These are phyloP conservation scores for Pseudogymnoascus sp. DNA, from an alignment of 2,329 filamentous ascomycete genomes.

Conservation along the genomic window DNA sequence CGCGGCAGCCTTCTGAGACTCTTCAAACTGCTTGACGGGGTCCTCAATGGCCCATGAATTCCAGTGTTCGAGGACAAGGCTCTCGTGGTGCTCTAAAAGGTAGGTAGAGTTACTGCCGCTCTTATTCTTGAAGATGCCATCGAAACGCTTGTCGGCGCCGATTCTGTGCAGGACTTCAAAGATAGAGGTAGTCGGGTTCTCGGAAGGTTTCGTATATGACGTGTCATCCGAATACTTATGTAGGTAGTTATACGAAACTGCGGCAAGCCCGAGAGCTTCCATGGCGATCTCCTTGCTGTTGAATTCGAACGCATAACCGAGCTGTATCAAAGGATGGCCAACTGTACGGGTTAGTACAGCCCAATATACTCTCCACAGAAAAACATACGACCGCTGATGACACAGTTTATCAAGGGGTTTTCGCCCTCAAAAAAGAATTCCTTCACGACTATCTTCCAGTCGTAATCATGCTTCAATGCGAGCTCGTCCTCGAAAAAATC, in stretches of 20 bases:
- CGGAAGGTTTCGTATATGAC: slow-evolving; percentile 57
- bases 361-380: slow-evolving; percentile 8
- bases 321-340: slow-evolving; percentile 85
- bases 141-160: slow-evolving; percentile 59
- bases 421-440: slow-evolving; percentile 70
- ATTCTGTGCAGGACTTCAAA: slow-evolving; percentile 66
- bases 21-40: slow-evolving; percentile 65
- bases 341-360: slow-evolving; percentile 44
- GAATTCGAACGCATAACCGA: slow-evolving; percentile 90
- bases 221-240: slow-evolving; percentile 65
- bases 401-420: slow-evolving; percentile 69
- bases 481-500: slow-evolving; percentile 95
- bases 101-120: slow-evolving; percentile 55
- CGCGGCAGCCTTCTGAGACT: slow-evolving; percentile 56
- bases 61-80: slow-evolving; percentile 76
- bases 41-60: slow-evolving; percentile 72
- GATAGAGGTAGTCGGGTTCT: slow-evolving; percentile 53
- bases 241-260: slow-evolving; percentile 49
- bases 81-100: slow-evolving; percentile 62
- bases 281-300: slow-evolving; percentile 78
- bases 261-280: slow-evolving; percentile 69
- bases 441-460: slow-evolving; percentile 71
- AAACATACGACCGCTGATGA: slow-evolving; percentile 67
- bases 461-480: slow-evolving; percentile 60
- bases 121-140: slow-evolving; percentile 52